phyloP scores from a whole-genome alignment of 2,329 filamentous ascomycete genomes.

The Ophiostoma perfectum region DNA sequence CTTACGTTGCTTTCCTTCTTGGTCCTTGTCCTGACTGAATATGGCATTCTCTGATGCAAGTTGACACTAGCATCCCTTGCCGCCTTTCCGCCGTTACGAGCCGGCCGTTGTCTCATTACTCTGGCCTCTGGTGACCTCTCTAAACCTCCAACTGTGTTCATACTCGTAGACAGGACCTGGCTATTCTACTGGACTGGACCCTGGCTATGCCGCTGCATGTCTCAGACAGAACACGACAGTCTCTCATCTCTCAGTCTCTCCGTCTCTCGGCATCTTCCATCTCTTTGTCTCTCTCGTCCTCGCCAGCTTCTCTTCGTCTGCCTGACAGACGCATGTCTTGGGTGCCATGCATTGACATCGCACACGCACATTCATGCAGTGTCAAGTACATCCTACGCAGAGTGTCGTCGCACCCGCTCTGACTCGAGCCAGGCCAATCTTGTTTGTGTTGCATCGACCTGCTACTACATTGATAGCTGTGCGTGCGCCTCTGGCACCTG shows the following conservation, averaged over 20 bases:
- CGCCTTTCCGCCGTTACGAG: constrained; percentile 3
- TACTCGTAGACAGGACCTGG: too few species aligned
- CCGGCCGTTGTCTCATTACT: neutral
- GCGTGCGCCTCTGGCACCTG: neutral
- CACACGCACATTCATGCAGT: too few species aligned
- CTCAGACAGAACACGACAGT: too few species aligned
- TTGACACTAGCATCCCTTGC: neutral
- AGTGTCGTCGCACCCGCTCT: neutral
- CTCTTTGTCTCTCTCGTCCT: neutral
- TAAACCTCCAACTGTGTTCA: too few species aligned
- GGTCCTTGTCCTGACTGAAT: neutral
- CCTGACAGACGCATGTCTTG: neutral
- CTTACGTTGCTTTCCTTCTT: neutral
- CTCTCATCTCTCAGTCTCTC: too few species aligned
- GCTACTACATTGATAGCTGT: neutral
- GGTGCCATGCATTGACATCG: too few species aligned
- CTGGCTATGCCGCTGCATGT: too few species aligned
- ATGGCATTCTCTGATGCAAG: neutral
- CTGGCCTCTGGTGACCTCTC: too few species aligned
- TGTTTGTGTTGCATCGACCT: neutral
- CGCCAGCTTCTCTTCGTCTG: neutral
- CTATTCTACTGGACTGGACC: too few species aligned
- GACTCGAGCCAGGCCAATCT: neutral
- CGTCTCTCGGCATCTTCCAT: constrained; percentile 3
- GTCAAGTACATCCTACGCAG: too few species aligned